phyloP scores from a whole-genome alignment of 1,139 yeast genomes.

The Blastobotrys proliferans region DNA sequence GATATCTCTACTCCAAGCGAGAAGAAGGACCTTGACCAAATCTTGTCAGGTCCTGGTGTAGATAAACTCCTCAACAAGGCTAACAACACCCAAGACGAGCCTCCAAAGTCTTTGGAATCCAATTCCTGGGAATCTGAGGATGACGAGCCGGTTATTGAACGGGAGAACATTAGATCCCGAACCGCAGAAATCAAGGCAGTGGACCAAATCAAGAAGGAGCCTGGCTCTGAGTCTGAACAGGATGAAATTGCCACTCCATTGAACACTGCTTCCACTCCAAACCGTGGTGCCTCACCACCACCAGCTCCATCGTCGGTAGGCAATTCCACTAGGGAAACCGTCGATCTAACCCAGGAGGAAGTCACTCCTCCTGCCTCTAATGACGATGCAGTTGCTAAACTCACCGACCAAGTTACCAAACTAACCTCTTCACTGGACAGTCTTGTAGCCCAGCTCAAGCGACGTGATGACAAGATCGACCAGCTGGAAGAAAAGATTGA shows the following conservation, averaged over 20 bases:
- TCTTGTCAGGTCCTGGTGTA: conserved; percentile 45
- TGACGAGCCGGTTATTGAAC: conserved; percentile 14
- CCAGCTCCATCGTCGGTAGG: conserved; percentile 11
- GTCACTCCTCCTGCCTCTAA: conserved; percentile 5
- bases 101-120: conserved; percentile 25
- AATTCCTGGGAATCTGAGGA: conserved; percentile 31
- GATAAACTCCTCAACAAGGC: conserved; percentile 50
- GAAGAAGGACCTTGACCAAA: conserved; percentile 44
- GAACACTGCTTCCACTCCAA: neutral
- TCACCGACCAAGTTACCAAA: conserved; percentile 20
- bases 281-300: conserved; percentile 1
- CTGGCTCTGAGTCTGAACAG: conserved; percentile 11
- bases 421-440: conserved; percentile 23
- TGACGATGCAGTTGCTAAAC: conserved; percentile 9
- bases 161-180: neutral
- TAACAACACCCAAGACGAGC: conserved; percentile 39
- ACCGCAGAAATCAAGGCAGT: neutral
- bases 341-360: conserved; percentile 4
- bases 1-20: conserved; percentile 22
- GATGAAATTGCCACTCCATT: conserved; percentile 1
- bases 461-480: conserved; percentile 23
- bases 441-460: conserved; percentile 21
- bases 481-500: conserved; percentile 22
- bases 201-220: conserved; percentile 3
- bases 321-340: conserved; percentile 1